phyloP scores from a whole-genome alignment of 2,329 filamentous ascomycete species.

The Decorospora gaudefroyi region DNA sequence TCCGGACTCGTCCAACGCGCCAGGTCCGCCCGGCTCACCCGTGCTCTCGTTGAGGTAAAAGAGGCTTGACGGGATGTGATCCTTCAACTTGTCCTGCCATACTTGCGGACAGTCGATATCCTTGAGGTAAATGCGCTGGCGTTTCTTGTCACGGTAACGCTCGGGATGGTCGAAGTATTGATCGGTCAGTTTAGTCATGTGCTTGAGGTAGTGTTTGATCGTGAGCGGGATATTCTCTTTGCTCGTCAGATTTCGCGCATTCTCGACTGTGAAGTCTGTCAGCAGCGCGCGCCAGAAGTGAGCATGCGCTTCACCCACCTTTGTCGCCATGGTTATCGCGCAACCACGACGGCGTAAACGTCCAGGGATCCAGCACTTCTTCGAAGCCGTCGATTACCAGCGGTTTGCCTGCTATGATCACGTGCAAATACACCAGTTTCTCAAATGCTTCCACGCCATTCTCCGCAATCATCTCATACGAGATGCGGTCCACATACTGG shows the following conservation, averaged over 20 bases:
- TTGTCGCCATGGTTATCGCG: slow-evolving; percentile 78
- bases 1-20: slow-evolving; percentile 56
- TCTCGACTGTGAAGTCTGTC: slow-evolving; percentile 65
- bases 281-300: slow-evolving; percentile 29
- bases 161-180: slow-evolving; percentile 71
- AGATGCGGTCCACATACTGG: slow-evolving; percentile 80
- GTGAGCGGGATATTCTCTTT: slow-evolving; percentile 80
- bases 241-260: slow-evolving; percentile 76
- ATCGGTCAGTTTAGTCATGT: slow-evolving; percentile 80
- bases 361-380: slow-evolving; percentile 69
- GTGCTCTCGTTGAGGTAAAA: slow-evolving; percentile 90
- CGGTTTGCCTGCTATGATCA: slow-evolving; percentile 82
- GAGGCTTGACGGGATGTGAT: slow-evolving; percentile 76
- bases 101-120: slow-evolving; percentile 92
- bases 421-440: slow-evolving; percentile 79
- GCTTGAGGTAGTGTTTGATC: slow-evolving; percentile 85
- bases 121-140: slow-evolving; percentile 91
- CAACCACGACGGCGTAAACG: slow-evolving; percentile 83
- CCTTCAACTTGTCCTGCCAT: slow-evolving; percentile 80
- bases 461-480: slow-evolving; percentile 74
- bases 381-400: slow-evolving; percentile 91
- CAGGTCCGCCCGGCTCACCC: slow-evolving; percentile 60
- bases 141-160: slow-evolving; percentile 76
- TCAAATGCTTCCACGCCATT: slow-evolving; percentile 82
- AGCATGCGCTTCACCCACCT: slow-evolving; percentile 56